Conservation (phyloP, 2,329 filamentous ascomycete species). For the Aschersonia sp. region DNA sequence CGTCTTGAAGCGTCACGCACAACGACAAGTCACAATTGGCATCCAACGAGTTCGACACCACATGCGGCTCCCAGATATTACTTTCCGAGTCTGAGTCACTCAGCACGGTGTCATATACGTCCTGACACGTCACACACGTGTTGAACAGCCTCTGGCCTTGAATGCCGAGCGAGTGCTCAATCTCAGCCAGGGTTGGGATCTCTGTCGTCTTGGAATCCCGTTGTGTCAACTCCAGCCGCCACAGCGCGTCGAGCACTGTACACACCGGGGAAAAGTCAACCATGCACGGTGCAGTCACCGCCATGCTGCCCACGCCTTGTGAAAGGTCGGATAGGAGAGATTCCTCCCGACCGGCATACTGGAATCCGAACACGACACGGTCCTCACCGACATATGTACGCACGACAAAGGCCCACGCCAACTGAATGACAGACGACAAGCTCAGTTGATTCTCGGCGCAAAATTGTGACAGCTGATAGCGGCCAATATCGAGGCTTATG, state of each 20-base stretch:
- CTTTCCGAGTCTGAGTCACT: constrained; percentile 5
- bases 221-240: constrained; percentile 15
- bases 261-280: constrained; percentile 17
- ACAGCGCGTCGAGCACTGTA: constrained; percentile 17
- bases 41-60: constrained; percentile 5
- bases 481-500: constrained; percentile 25
- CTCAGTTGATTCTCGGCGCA: constrained; percentile 23
- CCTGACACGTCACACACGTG: constrained; percentile 33
- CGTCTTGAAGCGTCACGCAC: constrained; percentile 26
- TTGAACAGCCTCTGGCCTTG: constrained; percentile 32
- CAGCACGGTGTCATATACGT: constrained; percentile 15
- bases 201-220: constrained; percentile 19
- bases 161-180: constrained; percentile 30
- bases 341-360: constrained; percentile 28
- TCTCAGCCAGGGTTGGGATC: constrained; percentile 27
- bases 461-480: constrained; percentile 28
- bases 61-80: constrained; percentile 4
- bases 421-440: constrained; percentile 34
- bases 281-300: constrained; percentile 20
- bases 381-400: constrained; percentile 37
- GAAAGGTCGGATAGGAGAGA: constrained; percentile 24
- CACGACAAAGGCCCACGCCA: constrained; percentile 46
- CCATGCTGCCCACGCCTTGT: constrained; percentile 31
- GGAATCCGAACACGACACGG: constrained; percentile 40
- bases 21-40: constrained; percentile 31